These are phyloP conservation scores for Acrocalymma vagum DNA, from an alignment of 2,329 filamentous ascomycete genomes.

Conservation along the genomic window DNA sequence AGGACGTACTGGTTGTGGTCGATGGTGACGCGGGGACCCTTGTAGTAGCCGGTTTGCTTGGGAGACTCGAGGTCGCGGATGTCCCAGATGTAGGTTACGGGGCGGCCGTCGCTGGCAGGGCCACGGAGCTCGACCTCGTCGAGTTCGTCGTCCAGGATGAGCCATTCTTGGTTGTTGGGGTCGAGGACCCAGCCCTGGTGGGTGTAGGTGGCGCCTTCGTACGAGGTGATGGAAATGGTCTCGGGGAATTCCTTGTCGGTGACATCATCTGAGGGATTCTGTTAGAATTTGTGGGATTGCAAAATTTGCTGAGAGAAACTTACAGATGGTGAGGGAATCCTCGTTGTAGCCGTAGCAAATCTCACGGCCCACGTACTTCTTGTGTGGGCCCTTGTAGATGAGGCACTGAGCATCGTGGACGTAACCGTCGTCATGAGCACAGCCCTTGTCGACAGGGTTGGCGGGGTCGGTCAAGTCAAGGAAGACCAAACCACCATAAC, in stretches of 20 bases:
- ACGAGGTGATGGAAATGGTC: conserved; percentile 59
- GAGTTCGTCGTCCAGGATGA: conserved; percentile 42
- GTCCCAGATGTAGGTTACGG: conserved; percentile 43
- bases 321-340: conserved; percentile 58
- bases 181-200: conserved; percentile 58
- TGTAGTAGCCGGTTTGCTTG: conserved; percentile 50
- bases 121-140: conserved; percentile 38
- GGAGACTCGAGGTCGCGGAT: conserved; percentile 39
- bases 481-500: conserved; percentile 63
- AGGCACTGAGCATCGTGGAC: conserved; percentile 69
- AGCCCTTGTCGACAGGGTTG: conserved; percentile 61
- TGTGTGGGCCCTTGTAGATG: conserved; percentile 60
- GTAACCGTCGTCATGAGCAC: conserved; percentile 63
- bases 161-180: conserved; percentile 33
- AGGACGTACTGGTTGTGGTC: conserved; percentile 56
- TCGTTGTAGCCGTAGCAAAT: conserved; percentile 66
- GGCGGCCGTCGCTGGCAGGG: conserved; percentile 36
- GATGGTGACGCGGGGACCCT: conserved; percentile 41
- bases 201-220: conserved; percentile 62
- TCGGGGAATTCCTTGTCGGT: conserved; percentile 53
- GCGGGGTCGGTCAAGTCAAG: conserved; percentile 62
- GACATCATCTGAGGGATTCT: conserved; percentile 57
- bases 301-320: too few species aligned
- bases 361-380: conserved; percentile 55
- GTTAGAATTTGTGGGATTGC: too few species aligned